Percentiles rank a stretch among this genome's conserved stretches.
phyloP scores from a whole-genome alignment of 176 grass and related monocot genomes.

The Carex parvula region DNA sequence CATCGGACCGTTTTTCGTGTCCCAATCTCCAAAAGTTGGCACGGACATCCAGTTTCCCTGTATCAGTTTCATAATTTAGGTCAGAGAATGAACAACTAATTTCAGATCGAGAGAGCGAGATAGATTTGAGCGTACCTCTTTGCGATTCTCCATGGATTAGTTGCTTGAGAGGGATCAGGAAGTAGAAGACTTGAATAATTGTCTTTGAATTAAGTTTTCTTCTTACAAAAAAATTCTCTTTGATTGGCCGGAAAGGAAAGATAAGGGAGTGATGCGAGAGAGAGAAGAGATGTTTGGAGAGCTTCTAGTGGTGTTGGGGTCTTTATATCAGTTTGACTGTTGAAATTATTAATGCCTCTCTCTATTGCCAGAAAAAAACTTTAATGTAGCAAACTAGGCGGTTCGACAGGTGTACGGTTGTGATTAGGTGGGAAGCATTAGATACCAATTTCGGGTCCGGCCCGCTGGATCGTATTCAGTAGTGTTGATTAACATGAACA shows the following conservation, averaged over 20 bases:
- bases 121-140: conserved; percentile 39
- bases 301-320: background rate
- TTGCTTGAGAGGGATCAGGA: background rate
- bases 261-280: background rate
- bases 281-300: background rate
- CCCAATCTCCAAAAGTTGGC: conserved; percentile 91
- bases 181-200: background rate
- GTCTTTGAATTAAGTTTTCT: background rate
- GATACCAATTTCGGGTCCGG: background rate
- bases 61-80: conserved; percentile 28
- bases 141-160: conserved; percentile 56
- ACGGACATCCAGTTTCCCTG: conserved; percentile 68
- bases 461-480: background rate
- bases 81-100: background rate
- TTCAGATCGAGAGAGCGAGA: background rate
- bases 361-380: background rate
- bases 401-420: conserved; percentile 7
- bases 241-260: background rate
- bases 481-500: background rate
- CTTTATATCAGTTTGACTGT: conserved; percentile 22
- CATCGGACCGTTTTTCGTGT: conserved; percentile 83
- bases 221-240: background rate
- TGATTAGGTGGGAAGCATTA: conserved; percentile 22
- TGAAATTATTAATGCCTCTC: background rate
- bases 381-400: background rate